These are phyloP conservation scores for Cucumis variabilis DNA, from an alignment of 331 rosid genomes.

Conservation along the genomic window DNA sequence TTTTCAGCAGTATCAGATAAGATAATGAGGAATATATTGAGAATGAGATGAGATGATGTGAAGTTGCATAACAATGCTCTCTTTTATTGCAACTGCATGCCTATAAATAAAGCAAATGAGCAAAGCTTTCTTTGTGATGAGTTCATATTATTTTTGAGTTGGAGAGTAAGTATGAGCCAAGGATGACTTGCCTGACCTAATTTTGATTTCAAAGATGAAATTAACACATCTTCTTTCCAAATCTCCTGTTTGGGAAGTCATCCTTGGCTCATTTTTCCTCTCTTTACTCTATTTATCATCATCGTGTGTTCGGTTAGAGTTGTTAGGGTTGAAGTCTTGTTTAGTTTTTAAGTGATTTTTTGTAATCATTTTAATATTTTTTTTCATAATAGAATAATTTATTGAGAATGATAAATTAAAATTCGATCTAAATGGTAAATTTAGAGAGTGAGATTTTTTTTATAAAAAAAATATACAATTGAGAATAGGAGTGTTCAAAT, in stretches of 20 bases:
- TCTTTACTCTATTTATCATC: neutral
- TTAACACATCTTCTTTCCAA: neutral
- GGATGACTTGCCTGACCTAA: slow-evolving; percentile 71
- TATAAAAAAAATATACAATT: no score
- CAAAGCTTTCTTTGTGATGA: neutral
- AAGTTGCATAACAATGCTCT: neutral
- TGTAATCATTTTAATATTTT: no score
- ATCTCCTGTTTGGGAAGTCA: slow-evolving; percentile 10
- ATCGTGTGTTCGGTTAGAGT: no score
- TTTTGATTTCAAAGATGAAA: neutral
- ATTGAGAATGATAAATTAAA: no score
- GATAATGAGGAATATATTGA: slow-evolving; percentile 1
- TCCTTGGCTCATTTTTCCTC: slow-evolving; percentile 11
- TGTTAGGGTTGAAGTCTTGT: no score
- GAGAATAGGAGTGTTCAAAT: no score
- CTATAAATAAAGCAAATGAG: slow-evolving; percentile 29
- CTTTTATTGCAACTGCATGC: neutral
- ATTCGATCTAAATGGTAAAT: no score
- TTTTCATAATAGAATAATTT: no score
- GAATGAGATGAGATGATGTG: neutral
- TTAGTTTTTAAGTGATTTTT: no score
- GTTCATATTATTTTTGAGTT: slow-evolving; percentile 29
- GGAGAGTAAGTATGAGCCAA: slow-evolving; percentile 65
- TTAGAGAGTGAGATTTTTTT: no score
- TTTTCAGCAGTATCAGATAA: neutral